Conservation (phyloP, 2,329 filamentous ascomycete species). For the Trichoderma koningii region DNA sequence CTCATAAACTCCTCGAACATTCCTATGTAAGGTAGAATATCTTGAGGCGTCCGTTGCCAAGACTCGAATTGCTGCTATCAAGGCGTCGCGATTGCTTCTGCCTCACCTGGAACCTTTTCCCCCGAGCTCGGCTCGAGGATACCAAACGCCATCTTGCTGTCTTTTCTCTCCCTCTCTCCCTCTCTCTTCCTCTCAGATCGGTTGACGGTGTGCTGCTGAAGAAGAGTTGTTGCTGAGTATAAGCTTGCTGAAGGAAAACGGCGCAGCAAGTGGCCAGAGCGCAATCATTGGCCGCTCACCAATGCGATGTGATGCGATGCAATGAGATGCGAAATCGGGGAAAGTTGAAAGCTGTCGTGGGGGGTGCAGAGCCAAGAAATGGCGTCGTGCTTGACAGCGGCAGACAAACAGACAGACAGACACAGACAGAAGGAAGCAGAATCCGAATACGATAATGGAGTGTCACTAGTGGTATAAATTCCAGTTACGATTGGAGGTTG, state of each 20-base stretch:
- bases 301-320: too few species aligned
- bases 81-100: background rate
- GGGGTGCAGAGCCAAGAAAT: too few species aligned
- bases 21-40: too few species aligned
- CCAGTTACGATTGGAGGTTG: too few species aligned
- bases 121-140: slow-evolving; percentile 69
- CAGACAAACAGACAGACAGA: too few species aligned
- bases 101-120: slow-evolving; percentile 72
- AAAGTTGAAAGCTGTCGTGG: too few species aligned
- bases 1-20: background rate
- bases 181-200: background rate
- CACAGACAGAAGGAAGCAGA: too few species aligned
- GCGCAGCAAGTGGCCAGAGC: background rate
- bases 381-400: too few species aligned
- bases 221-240: background rate
- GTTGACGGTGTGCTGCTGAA: too few species aligned
- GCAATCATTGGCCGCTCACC: background rate
- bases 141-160: slow-evolving; percentile 55
- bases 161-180: background rate
- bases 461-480: too few species aligned
- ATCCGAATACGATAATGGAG: too few species aligned
- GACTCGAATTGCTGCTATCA: background rate
- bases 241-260: background rate
- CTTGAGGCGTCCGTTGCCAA: background rate
- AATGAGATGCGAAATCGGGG: too few species aligned